Evolutionary conservation across 73 alveolate species (phyloP), one percentile per base, ranked within the genome.

Genomic region (Durusdinium trenchii): DNA sequence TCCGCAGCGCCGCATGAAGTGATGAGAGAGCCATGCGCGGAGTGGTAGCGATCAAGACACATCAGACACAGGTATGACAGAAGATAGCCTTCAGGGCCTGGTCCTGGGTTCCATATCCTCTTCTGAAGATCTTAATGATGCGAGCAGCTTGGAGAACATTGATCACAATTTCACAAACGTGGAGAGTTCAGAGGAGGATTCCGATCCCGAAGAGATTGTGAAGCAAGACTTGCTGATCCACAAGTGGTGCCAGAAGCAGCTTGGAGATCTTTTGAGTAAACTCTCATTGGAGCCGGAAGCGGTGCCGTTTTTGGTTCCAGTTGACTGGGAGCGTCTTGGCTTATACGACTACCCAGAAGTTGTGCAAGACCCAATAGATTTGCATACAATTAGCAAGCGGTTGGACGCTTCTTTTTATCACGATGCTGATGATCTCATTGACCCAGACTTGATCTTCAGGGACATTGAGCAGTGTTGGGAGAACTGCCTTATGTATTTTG

Each of bases 241-340:
- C 96, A 89, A 89, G 32, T 89, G 96, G 96, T 89, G 96, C 38
- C 73, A 20, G 85, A 89, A 86, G 86, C 96, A 89, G 71, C 96
- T 89, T 40, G 52, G 86, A 46, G 86, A 89, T 64, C 96, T 89
- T 23, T 75, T 89, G 96, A 67, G 96, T 86, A 92, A 92, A 83
- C 79, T 92, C 40, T 75, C 91, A 45, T 71, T 69, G 43, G 89
- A 92, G 57, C 98, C 98, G 10, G 82, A 92, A 40, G 98, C 82
- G 20, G 98, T 91, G 38, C 98, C 98, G 16, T 92, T 92, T 40
- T 78, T 92, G 90, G 98, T 73, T 83, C 98, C 98, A 40, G 98
- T 92, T 23, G 73, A 69, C 61, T 92, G 98, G 98, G 40, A 73
- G 52, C 43, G 50, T 20, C 91, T 92, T 46, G 98, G 98, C 81